Base-by-base conservation (phyloP, 2,329 filamentous ascomycete genomes). In the Pseudofabraea citricarpa region DNA sequence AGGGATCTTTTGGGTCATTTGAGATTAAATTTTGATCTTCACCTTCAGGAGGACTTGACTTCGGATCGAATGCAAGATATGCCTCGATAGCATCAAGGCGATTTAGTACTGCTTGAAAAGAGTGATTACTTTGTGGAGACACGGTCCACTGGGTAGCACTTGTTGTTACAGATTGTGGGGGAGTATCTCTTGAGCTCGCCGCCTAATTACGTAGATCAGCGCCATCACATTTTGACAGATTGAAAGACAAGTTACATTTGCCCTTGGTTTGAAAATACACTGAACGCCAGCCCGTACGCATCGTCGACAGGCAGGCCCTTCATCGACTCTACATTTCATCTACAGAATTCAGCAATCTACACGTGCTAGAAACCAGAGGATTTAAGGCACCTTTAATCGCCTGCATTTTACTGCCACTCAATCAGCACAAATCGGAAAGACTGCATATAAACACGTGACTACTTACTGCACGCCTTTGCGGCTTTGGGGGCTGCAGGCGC, bases 201-300 rank as follows among this genome's bases (percentile, higher is more conserved):
- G 48, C 46, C 27, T 43, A 47, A 12, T 46, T 27, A 21, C 38
- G 48, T n/a, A 47, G 36, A 41, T 54, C 47, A 16, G 45, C 40
- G 13, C 5, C 26, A 13, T 5, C 26, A 40, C 26, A 21, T 55
- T 40, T 16, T 40, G n/a, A 38, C 22, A 27, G 8, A 19, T 12
- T 42, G 36, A 4, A 44, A 42, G 20, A 52, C 46, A 10, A 51
- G 46, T 44, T 52, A 65, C 65, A 49, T 68, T 68, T 33, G 64
- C 64, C 31, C 65, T 57, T 9, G 66, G 65, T 23, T 66, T 64
- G 44, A 68, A 68, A 10, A 68, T 56, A 49, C 66, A 69, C 18
- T 63, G 61, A 8, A 64, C 56, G n/a, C 61, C 62, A 5, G 58
- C 55, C 7, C 60, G 58, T 15, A 57, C 44, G 43, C 62, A 66